Base-by-base conservation (phyloP, 495 filamentous ascomycete species). In the Aspergillus biplanus region DNA sequence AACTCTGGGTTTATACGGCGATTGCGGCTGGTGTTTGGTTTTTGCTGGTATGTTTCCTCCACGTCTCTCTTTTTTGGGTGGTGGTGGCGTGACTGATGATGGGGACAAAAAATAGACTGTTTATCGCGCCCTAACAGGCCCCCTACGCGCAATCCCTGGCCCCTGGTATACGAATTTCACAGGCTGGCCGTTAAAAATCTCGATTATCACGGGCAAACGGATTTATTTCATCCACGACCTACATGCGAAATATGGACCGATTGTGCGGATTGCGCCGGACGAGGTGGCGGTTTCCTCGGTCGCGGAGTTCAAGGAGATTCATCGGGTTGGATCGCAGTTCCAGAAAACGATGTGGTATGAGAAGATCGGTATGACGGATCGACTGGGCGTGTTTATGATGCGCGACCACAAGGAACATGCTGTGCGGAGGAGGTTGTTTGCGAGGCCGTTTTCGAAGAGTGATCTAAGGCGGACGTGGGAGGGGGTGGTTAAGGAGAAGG, bases 241-340 rank as follows among this genome's bases (percentile, higher is more conserved):
- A 1, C 37, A 39, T 13, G 8, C 7, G 37, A 39, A 39, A 13
- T 39, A 39, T 39, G 37, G 37, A 4, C 37, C 37, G 7, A 53
- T 79, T 12, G 77, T 80, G 6, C 78, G 78, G 32, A 67, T 80
- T 33, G 58, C 61, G 34, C 78, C 77, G 16, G 55, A 57, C 8
- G 71, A 79, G 49, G 69, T 79, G 34, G 69, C 68, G 50, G 56
- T 80, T 18, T 64, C 70, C 12, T 74, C 79, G 32, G 56, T 69
- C 6, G 53, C 56, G 3, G 66, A 65, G 9, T 71, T 68, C 6
- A 71, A 75, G 50, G 64, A 69, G 39, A 79, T 80, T 21, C 75
- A 80, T 62, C 56, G 69, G 5, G 58, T 74, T 31, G 77, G 77
- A 52, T 61, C 61, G 5, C 50, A 21, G 46, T 69, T 59, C 32